Percentiles rank a stretch among this genome's conserved stretches.
These are phyloP conservation scores for Eimeria maxima DNA, from an alignment of 169 alveolate species.

Conservation along the genomic window DNA sequence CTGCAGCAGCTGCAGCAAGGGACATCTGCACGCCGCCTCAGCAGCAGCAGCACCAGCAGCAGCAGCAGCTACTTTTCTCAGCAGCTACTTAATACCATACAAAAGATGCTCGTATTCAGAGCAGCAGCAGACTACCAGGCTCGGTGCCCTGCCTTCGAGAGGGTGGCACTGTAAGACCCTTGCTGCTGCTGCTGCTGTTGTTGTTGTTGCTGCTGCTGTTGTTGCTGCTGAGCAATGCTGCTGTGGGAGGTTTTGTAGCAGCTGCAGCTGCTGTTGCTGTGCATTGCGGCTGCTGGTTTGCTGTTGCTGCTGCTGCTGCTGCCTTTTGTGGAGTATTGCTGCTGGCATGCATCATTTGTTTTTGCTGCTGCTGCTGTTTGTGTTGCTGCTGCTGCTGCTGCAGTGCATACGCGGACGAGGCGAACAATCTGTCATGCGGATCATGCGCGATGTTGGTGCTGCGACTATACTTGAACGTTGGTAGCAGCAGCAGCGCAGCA, in stretches of 20 bases:
- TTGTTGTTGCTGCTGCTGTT: neutral
- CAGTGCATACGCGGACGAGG: constrained; percentile 60
- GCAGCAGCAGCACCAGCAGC: constrained; percentile 59
- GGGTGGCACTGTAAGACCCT: constrained; percentile 21
- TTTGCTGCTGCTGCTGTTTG: neutral
- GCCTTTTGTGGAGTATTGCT: neutral
- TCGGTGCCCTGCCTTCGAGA: constrained; percentile 14
- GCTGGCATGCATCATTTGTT: neutral
- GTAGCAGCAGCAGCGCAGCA: neutral
- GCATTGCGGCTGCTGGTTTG: neutral
- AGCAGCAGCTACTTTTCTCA: constrained; percentile 38
- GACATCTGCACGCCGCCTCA: neutral
- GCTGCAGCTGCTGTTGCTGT: neutral
- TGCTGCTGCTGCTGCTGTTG: constrained; percentile 32
- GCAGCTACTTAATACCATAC: constrained; percentile 45
- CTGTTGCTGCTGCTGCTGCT: neutral
- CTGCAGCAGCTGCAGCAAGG: constrained; percentile 64
- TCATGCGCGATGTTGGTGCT: constrained; percentile 50
- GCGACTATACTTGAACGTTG: constrained; percentile 1
- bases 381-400: constrained; percentile 50
- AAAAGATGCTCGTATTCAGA: constrained; percentile 62
- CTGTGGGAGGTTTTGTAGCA: no score
- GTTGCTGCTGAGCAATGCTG: no score
- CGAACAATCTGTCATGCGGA: constrained; percentile 2
- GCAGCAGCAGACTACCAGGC: constrained; percentile 41